phyloP scores from a whole-genome alignment of 805 yeast genomes.

The Candida tallmaniae region DNA sequence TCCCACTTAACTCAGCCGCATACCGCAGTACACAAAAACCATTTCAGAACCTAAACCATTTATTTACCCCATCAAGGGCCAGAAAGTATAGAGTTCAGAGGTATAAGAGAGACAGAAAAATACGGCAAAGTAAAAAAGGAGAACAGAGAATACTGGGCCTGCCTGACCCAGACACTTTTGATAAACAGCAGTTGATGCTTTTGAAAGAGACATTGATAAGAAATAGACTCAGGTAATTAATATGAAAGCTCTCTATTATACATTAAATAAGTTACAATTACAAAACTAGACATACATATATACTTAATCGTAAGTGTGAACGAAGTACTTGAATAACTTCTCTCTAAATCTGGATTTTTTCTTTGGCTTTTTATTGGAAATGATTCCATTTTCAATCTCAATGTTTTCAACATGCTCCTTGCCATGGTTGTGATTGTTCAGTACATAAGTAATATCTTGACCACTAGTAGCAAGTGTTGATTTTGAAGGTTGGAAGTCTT shows the following conservation, averaged over 20 bases:
- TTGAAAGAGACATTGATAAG: background rate
- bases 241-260: background rate
- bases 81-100: background rate
- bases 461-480: constrained; percentile 8
- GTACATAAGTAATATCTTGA: background rate
- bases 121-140: too few species aligned
- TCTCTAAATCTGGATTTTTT: constrained; percentile 17
- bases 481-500: constrained; percentile 7
- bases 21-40: background rate
- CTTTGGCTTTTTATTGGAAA: constrained; percentile 4
- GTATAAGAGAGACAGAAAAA: too few species aligned
- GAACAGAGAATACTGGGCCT: too few species aligned
- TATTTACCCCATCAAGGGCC: background rate
- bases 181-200: background rate
- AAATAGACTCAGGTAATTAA: background rate
- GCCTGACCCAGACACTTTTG: constrained; percentile 1
- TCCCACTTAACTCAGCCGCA: too few species aligned
- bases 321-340: constrained; percentile 26
- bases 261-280: background rate
- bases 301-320: constrained; percentile 21
- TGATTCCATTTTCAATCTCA: constrained; percentile 1
- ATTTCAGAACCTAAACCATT: background rate
- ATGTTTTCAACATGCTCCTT: background rate
- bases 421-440: background rate
- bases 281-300: constrained; percentile 1